Evolutionary conservation across 495 filamentous ascomycete species (phyloP), one percentile per base, ranked within the genome.

Genomic region (Thermochaetoides thermophila): DNA sequence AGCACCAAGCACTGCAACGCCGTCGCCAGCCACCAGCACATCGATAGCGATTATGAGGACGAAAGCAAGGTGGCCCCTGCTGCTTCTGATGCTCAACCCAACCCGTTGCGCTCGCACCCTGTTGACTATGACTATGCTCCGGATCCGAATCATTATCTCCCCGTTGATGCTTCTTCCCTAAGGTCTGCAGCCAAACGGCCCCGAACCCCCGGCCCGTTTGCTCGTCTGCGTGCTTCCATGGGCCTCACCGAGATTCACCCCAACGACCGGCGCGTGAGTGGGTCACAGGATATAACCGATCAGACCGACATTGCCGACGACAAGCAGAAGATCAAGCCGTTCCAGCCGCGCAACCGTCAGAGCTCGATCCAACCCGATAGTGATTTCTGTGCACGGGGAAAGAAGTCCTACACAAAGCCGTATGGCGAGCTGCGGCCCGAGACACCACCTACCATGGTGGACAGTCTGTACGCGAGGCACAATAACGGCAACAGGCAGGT

Each of bases 341-440:
- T 17, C 17, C 27, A 36, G 24, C 41, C 34, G 10, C 35, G 46
- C 15, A 52, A 46, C 32, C 32, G 66, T 29, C 46, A 53, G 33
- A 56, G 54, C 31, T 60, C 59, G 7, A 65, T 67, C 23, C 56
- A 78, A 63, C 43, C 67, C 52, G 39, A 76, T 50, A 16, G 53
- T 52, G 32, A 66, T 59, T 68, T 68, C 51, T n/a, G n/a, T n/a
- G n/a, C n/a, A n/a, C n/a, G n/a, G n/a, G n/a, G n/a, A n/a, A n/a
- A n/a, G n/a, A n/a, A n/a, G n/a, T n/a, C n/a, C n/a, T 64, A 59
- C 38, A 42, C 61, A 0, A 69, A 68, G 42, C 59, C 57, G 30
- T 70, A 71, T 33, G 66, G 64, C 12, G 57, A 63, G 31, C 43
- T 68, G 16, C 58, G 50, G 42, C 45, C 61, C 0, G 59, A 44